Conservation (phyloP, 345 rosid genomes). For the Raphanus raphanistrum region DNA sequence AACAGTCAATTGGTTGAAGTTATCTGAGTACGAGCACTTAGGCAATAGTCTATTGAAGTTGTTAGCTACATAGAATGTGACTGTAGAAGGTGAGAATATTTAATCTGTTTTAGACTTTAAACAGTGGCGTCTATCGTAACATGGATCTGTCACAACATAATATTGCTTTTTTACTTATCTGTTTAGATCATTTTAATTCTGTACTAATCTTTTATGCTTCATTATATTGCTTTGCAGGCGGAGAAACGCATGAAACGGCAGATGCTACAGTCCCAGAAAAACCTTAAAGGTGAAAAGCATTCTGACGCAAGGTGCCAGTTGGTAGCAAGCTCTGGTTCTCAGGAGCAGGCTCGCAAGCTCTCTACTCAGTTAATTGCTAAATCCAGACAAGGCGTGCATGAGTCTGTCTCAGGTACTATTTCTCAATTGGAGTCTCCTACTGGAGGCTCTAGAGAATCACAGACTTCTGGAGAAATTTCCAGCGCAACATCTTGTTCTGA, state of each 20-base stretch:
- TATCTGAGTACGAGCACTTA: conserved; percentile 13
- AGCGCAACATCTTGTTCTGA: conserved; percentile 86
- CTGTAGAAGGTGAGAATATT: not conserved
- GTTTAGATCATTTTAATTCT: not conserved
- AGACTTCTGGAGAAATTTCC: conserved; percentile 77
- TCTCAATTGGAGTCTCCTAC: conserved; percentile 73
- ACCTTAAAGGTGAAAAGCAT: conserved; percentile 41
- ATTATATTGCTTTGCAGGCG: conserved; percentile 44
- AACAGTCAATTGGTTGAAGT: not conserved
- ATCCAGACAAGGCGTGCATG: conserved; percentile 48
- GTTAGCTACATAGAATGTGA: conserved; percentile 9
- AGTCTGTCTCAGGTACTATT: conserved; percentile 74
- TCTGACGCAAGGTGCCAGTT: conserved; percentile 42
- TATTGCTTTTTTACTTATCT: not conserved
- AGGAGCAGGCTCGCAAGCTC: conserved; percentile 35
- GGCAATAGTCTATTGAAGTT: conserved; percentile 5
- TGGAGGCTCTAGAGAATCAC: conserved; percentile 62
- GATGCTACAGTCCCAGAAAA: conserved; percentile 34
- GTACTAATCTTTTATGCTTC: not conserved
- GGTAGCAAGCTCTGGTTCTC: conserved; percentile 37
- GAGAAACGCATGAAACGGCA: conserved; percentile 31
- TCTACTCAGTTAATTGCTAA: conserved; percentile 33
- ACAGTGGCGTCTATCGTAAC: not conserved
- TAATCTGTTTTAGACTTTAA: not conserved
- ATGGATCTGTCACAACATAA: not conserved